These are phyloP conservation scores for Pseudoperonospora humuli DNA, from an alignment of 352 stramenopile species.

Conservation along the genomic window DNA sequence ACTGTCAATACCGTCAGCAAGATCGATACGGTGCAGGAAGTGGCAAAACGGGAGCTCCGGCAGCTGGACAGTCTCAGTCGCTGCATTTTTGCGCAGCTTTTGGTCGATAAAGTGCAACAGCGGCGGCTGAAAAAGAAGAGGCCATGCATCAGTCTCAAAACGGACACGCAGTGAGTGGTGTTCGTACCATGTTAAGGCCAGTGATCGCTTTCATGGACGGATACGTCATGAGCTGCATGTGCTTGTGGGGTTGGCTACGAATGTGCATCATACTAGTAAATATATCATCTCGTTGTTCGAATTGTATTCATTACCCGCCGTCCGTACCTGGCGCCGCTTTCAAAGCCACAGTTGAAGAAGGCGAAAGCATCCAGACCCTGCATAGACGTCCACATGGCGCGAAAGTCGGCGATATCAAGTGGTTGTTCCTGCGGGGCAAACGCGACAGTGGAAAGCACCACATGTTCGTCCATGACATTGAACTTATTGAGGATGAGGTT, in stretches of 20 bases:
- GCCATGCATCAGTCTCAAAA: not conserved
- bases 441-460: slow-evolving; percentile 68
- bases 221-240: slow-evolving; percentile 85
- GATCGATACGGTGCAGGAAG: slow-evolving; percentile 55
- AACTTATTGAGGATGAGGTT: slow-evolving; percentile 85
- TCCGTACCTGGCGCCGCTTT: slow-evolving; percentile 61
- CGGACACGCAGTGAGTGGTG: not conserved
- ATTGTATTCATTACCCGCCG: not conserved
- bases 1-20: slow-evolving; percentile 28
- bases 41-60: slow-evolving; percentile 64
- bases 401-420: slow-evolving; percentile 41
- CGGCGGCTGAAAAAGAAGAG: slow-evolving; percentile 35
- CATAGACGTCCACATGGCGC: slow-evolving; percentile 73
- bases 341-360: slow-evolving; percentile 83
- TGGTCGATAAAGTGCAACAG: slow-evolving; percentile 69
- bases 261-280: slow-evolving; percentile 2
- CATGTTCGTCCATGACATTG: slow-evolving; percentile 66
- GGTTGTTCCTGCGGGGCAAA: slow-evolving; percentile 60
- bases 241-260: slow-evolving; percentile 73
- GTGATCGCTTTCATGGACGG: slow-evolving; percentile 58
- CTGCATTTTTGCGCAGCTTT: slow-evolving; percentile 28
- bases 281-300: not conserved
- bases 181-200: slow-evolving; percentile 42
- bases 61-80: slow-evolving; percentile 39
- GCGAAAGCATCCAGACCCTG: slow-evolving; percentile 56